A percentile compares a stretch with the other conserved stretches of the same genome.
phyloP scores from a whole-genome alignment of 768 basidiomycete species.

The Boletus pseudo-olivaceus region DNA sequence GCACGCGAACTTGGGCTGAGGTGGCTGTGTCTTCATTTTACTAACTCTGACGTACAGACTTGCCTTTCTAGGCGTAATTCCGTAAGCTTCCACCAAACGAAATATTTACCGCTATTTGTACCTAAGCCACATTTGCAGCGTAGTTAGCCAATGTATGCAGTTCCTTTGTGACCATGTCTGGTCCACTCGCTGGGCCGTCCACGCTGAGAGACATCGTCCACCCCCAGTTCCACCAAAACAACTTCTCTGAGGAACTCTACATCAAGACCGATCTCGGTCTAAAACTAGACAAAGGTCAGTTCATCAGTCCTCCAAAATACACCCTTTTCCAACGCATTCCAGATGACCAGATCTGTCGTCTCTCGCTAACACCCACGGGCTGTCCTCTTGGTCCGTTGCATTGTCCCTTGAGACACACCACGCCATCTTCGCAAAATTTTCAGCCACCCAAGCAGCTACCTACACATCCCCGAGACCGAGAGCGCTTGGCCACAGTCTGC shows the following conservation, averaged over 20 bases:
- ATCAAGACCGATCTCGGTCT: conserved; percentile 80
- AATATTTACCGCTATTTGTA: not conserved
- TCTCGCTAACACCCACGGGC: conserved; percentile 74
- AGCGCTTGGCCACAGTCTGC: conserved; percentile 88
- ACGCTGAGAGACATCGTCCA: conserved; percentile 65
- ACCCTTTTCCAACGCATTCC: conserved; percentile 6
- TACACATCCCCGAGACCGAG: conserved; percentile 77
- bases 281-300: conserved; percentile 86
- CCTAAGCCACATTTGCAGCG: not conserved
- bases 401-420: conserved; percentile 91
- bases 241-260: conserved; percentile 75
- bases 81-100: not conserved
- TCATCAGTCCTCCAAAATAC: not conserved
- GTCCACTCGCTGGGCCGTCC: conserved; percentile 56
- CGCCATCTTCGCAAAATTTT: conserved; percentile 85
- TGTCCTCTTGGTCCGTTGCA: conserved; percentile 89
- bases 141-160: too few species aligned
- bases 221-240: conserved; percentile 94
- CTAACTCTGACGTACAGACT: not conserved
- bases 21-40: not conserved
- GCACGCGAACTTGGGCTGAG: not conserved
- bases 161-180: conserved; percentile 29
- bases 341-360: conserved; percentile 95
- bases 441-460: conserved; percentile 82
- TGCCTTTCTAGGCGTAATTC: too few species aligned